Evolutionary conservation across 2,329 filamentous ascomycete genomes (phyloP).

Genomic region (Berkeleyomyces rouxiae): DNA sequence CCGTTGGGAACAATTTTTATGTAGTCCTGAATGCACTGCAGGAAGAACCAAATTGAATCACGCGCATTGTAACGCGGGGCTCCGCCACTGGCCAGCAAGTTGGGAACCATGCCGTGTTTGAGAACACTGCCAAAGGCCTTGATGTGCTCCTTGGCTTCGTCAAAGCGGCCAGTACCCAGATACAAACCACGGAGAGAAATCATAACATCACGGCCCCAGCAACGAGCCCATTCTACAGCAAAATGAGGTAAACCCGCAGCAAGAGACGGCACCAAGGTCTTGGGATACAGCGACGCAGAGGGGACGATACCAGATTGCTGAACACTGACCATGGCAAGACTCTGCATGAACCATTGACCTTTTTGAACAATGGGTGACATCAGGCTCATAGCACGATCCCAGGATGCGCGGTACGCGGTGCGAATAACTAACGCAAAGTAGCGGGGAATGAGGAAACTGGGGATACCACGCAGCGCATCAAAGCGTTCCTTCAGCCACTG

Average conservation of each 20-base stretch:
- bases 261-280: conserved; percentile 67
- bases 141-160: conserved; percentile 85
- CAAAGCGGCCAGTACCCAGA: conserved; percentile 73
- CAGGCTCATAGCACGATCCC: conserved; percentile 59
- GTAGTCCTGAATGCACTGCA: conserved; percentile 93
- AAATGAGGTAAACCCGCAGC: conserved; percentile 93
- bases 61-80: conserved; percentile 86
- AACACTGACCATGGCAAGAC: conserved; percentile 75
- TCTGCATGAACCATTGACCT: conserved; percentile 79
- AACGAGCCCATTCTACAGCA: conserved; percentile 80
- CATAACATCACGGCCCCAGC: conserved; percentile 95
- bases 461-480: conserved; percentile 67
- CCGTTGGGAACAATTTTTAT: conserved; percentile 67
- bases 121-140: conserved; percentile 86
- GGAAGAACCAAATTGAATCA: conserved; percentile 94
- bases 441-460: conserved; percentile 75
- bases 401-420: conserved; percentile 72
- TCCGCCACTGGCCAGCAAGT: conserved; percentile 72
- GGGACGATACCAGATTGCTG: conserved; percentile 82
- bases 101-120: conserved; percentile 97
- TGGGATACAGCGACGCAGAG: conserved; percentile 79
- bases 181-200: conserved; percentile 88
- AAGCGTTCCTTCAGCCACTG: conserved; percentile 73
- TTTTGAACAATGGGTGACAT: conserved; percentile 62
- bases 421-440: conserved; percentile 86